Conservation (phyloP, 176 grass and related monocot genomes). For the Musa beccarii region DNA sequence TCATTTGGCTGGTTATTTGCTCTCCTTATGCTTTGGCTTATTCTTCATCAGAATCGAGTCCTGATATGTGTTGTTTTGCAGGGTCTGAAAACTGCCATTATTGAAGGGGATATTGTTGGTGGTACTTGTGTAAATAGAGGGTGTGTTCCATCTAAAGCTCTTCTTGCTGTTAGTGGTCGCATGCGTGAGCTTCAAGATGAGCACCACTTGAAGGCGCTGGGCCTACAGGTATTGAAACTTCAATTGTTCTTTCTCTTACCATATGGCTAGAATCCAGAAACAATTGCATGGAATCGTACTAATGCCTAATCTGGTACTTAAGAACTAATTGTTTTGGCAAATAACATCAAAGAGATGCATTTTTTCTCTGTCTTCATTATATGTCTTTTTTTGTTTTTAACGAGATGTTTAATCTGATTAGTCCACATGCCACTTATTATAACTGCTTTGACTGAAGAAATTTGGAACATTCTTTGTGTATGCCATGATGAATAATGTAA, state of each 20-base stretch:
- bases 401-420: neutral
- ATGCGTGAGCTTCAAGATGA: conserved; percentile 91
- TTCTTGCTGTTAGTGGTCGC: conserved; percentile 93
- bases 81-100: conserved; percentile 94
- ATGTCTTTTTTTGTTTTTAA: neutral
- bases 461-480: neutral
- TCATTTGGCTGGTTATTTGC: neutral
- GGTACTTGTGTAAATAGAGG: conserved; percentile 93
- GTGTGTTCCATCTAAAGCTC: conserved; percentile 88
- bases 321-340: neutral
- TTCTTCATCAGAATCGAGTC: no score
- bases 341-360: neutral
- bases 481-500: neutral
- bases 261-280: no score
- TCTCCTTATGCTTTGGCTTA: neutral
- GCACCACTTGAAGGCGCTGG: conserved; percentile 88
- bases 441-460: neutral
- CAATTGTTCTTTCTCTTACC: neutral
- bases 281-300: no score
- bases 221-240: conserved; percentile 51
- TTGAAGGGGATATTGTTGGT: conserved; percentile 88
- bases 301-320: no score
- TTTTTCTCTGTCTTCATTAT: neutral
- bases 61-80: conserved; percentile 8
- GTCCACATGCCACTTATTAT: neutral